Evolutionary conservation across 2,329 filamentous ascomycete species (phyloP).

Genomic region (Penicillium digitatum): DNA sequence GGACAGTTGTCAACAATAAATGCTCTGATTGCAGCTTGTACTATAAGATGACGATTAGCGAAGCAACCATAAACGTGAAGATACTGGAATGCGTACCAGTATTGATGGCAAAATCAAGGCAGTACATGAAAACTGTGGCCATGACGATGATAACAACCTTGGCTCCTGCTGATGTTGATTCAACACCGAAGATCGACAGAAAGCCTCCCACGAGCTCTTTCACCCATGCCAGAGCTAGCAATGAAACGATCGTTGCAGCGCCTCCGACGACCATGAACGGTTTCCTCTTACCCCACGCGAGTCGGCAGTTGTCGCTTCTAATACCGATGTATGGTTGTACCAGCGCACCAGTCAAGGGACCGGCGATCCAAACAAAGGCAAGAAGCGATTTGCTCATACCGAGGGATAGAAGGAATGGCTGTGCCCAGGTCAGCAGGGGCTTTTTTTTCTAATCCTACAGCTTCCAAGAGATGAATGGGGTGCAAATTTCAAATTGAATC

Average conservation of each 20-base stretch:
- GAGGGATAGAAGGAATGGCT: slow-evolving; percentile 71
- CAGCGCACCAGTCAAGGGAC: slow-evolving; percentile 70
- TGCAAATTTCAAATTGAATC: not conserved
- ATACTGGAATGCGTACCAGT: slow-evolving; percentile 55
- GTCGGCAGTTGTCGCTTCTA: slow-evolving; percentile 71
- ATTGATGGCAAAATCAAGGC: slow-evolving; percentile 92
- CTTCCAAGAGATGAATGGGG: not conserved
- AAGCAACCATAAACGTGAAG: not conserved
- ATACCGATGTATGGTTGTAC: slow-evolving; percentile 82
- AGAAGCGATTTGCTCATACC: slow-evolving; percentile 79
- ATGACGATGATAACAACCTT: slow-evolving; percentile 67
- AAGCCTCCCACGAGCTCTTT: slow-evolving; percentile 67
- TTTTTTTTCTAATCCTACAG: not conserved
- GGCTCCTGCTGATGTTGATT: slow-evolving; percentile 60
- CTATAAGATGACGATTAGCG: slow-evolving; percentile 38
- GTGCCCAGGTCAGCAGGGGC: not conserved
- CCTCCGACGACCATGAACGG: slow-evolving; percentile 75
- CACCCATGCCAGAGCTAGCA: slow-evolving; percentile 70
- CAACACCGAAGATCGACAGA: slow-evolving; percentile 66
- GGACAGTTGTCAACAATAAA: slow-evolving; percentile 90
- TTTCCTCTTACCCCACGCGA: slow-evolving; percentile 72
- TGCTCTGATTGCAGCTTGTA: slow-evolving; percentile 68
- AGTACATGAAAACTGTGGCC: slow-evolving; percentile 81
- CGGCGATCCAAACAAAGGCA: slow-evolving; percentile 80
- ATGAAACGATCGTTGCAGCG: slow-evolving; percentile 61